Percentiles rank a stretch among this genome's conserved stretches.
phyloP scores from a whole-genome alignment of 345 rosid genomes.

The Luvunga scandens region DNA sequence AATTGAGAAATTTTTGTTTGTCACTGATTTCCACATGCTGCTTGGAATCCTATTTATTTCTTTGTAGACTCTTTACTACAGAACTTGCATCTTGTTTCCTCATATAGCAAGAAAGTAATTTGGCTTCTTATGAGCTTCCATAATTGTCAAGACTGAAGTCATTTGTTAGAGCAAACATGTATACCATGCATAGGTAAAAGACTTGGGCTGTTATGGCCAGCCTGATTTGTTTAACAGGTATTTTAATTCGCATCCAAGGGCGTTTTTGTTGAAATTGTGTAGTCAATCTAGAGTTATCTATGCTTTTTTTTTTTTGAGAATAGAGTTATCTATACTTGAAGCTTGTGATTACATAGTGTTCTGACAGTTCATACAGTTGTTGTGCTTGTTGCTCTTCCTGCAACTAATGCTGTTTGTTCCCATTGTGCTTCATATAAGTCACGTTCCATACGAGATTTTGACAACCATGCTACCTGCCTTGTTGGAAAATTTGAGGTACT shows the following conservation, averaged over 20 bases:
- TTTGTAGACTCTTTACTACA: not conserved
- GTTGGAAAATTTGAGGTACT: slow-evolving; percentile 87
- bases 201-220: not conserved
- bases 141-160: not conserved
- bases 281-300: not conserved
- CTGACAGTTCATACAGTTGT: not conserved
- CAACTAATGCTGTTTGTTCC: slow-evolving; percentile 16
- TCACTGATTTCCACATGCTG: not conserved
- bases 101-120: not conserved
- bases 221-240: not conserved
- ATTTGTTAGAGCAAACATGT: not conserved
- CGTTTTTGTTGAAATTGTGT: not conserved
- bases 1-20: not conserved
- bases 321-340: not conserved
- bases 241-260: no score
- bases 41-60: not conserved
- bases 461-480: slow-evolving; percentile 75
- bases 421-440: slow-evolving; percentile 45
- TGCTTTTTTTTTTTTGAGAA: no score
- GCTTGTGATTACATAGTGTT: not conserved
- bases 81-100: not conserved
- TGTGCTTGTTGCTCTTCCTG: not conserved
- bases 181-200: not conserved
- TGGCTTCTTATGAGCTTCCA: not conserved
- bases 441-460: slow-evolving; percentile 80